Conservation (phyloP, 225 moss, liverwort and hornwort genomes). For the Asterella californica region DNA sequence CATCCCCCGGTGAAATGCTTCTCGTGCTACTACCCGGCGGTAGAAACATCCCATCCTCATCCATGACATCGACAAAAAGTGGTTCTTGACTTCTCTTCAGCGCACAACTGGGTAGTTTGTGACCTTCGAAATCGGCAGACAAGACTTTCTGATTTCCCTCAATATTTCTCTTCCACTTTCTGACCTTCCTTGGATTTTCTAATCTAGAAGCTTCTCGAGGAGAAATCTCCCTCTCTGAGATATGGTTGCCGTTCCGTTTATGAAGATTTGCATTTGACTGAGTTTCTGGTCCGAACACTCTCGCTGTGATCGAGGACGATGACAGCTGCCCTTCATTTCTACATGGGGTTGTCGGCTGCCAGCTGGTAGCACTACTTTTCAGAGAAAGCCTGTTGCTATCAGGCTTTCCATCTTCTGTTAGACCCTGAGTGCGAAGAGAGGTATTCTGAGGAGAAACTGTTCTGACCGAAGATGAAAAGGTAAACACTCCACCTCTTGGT, state of each 20-base stretch:
- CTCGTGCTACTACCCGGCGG: neutral
- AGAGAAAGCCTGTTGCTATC: neutral
- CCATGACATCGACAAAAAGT: neutral
- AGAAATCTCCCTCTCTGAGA: neutral
- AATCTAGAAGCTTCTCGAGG: neutral
- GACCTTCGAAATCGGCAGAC: neutral
- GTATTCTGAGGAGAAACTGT: neutral
- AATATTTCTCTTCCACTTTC: slow-evolving; percentile 20
- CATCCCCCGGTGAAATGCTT: neutral
- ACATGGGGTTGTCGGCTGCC: neutral
- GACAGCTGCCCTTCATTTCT: neutral
- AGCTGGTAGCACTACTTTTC: neutral
- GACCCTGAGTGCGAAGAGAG: neutral
- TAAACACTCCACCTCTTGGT: neutral
- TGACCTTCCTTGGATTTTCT: slow-evolving; percentile 1
- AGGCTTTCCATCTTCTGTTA: neutral
- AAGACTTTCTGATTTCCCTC: neutral
- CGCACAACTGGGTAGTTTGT: neutral
- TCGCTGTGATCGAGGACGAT: neutral
- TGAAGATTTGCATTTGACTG: neutral
- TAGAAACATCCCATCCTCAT: neutral
- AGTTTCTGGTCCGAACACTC: neutral
- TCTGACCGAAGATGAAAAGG: neutral
- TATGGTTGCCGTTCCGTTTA: neutral
- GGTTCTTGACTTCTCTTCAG: slow-evolving; percentile 4